Conservation (phyloP, 306 rosid species). For the Trifolium pratense region DNA sequence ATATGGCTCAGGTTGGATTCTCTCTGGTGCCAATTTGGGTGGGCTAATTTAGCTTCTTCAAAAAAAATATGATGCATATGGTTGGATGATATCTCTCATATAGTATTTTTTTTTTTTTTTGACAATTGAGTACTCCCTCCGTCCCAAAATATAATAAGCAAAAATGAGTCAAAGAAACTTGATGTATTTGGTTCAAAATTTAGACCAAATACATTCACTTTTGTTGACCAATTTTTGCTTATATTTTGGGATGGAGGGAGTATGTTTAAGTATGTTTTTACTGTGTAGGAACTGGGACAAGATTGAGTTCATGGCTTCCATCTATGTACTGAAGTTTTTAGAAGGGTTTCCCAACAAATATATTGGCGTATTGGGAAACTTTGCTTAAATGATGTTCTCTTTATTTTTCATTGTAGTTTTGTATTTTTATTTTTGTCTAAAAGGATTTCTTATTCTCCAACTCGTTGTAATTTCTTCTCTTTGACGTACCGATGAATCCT, state of each 20-base stretch:
- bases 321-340: constrained; percentile 1
- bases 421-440: constrained; percentile 13
- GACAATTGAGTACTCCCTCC: too few species aligned
- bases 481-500: constrained; percentile 11
- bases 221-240: too few species aligned
- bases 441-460: constrained; percentile 25
- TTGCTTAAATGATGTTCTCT: neutral
- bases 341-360: constrained; percentile 8
- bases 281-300: constrained; percentile 26
- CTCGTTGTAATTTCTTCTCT: constrained; percentile 29
- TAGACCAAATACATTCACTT: too few species aligned
- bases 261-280: neutral
- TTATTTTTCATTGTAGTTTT: neutral
- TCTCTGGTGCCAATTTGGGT: too few species aligned
- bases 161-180: too few species aligned
- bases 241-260: too few species aligned
- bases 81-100: constrained; percentile 9
- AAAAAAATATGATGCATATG: neutral
- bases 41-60: too few species aligned
- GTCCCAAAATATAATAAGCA: too few species aligned
- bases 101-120: neutral
- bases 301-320: constrained; percentile 1
- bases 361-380: constrained; percentile 7
- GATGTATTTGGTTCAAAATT: too few species aligned
- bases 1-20: constrained; percentile 16